phyloP scores from a whole-genome alignment of 2,329 filamentous ascomycete species.

The Aspergillus fumigatus region DNA sequence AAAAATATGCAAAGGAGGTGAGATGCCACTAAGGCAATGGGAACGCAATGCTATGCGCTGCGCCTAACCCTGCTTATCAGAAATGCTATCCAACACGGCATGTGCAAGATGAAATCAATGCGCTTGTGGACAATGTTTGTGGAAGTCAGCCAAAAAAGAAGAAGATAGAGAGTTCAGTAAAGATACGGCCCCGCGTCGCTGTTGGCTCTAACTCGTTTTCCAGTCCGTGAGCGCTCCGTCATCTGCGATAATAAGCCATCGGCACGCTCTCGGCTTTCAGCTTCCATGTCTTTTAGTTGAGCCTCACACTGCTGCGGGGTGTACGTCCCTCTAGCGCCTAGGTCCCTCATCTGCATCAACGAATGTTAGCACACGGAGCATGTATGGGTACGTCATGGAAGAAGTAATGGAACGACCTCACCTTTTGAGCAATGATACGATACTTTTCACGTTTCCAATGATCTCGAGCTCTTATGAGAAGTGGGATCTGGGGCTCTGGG shows the following conservation, averaged over 20 bases:
- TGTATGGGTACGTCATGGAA: not conserved
- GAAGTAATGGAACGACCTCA: conserved; percentile 10
- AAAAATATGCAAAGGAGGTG: not conserved
- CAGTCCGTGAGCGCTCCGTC: conserved; percentile 20
- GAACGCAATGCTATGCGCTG: not conserved
- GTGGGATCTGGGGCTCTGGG: conserved; percentile 25
- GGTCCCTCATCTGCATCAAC: conserved; percentile 27
- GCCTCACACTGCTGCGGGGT: conserved; percentile 34
- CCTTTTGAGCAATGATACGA: conserved; percentile 36
- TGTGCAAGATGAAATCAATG: not conserved
- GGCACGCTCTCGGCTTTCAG: conserved; percentile 15
- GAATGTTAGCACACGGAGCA: not conserved
- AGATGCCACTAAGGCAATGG: not conserved
- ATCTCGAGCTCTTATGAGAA: conserved; percentile 33
- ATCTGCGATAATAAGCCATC: conserved; percentile 16
- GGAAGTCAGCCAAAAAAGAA: not conserved
- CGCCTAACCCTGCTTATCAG: not conserved
- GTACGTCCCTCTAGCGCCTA: conserved; percentile 30
- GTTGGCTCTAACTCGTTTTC: conserved; percentile 7
- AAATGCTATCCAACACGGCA: not conserved
- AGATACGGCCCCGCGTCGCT: not conserved
- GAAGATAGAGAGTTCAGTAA: not conserved
- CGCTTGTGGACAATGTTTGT: not conserved
- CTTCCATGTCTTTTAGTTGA: conserved; percentile 26
- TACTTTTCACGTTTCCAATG: conserved; percentile 38